Evolutionary conservation across 768 basidiomycete species (phyloP), one percentile per base, ranked within the genome.

Genomic region (Krasilnikovozyma curviuscula): DNA sequence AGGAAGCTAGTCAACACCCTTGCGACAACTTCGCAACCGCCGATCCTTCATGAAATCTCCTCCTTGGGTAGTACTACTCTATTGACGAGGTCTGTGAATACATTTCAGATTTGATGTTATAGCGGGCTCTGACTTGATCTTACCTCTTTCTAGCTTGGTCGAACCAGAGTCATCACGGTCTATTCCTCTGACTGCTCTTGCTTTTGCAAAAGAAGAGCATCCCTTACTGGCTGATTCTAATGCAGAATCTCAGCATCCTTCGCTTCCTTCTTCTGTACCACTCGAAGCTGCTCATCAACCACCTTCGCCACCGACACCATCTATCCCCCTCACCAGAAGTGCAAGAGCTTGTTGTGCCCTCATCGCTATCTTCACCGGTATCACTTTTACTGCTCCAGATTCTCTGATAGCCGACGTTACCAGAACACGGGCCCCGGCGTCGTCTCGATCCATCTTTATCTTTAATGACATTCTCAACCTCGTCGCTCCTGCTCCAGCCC

Each of bases 381-480:
- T 68, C 42, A 62, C 63, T n/a, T 67, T 65, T 51, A 52, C 58
- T 28, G 63, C 58, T 37, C 63, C 59, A 21, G 53, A 54, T 31
- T 56, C 57, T 39, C 53, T 57, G n/a, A 50, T 44, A n/a, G n/a
- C 56, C 61, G n/a, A 54, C 38, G 24, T 48, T 46, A 0, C 38
- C 46, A 18, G 55, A 56, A 37, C 59, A 19, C 54, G 64, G 7
- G 60, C 64, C 8, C 64, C 66, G 2, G 60, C 63, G 19, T 66
- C 62, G 12, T 56, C 57, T 5, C 50, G 64, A 13, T 66, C 66
- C 7, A 61, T 67, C 50, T 50, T 54, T 44, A 57, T 71, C 45
- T 70, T 62, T 55, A 59, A 63, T 23, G 67, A 69, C 43, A 55
- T 71, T 10, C 61, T 71, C 7, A 54, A 54, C 16, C 61, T 71